Evolutionary conservation across 2,329 filamentous ascomycete genomes (phyloP), one percentile per base, ranked within the genome.

Genomic region (Diaporthe sp.): DNA sequence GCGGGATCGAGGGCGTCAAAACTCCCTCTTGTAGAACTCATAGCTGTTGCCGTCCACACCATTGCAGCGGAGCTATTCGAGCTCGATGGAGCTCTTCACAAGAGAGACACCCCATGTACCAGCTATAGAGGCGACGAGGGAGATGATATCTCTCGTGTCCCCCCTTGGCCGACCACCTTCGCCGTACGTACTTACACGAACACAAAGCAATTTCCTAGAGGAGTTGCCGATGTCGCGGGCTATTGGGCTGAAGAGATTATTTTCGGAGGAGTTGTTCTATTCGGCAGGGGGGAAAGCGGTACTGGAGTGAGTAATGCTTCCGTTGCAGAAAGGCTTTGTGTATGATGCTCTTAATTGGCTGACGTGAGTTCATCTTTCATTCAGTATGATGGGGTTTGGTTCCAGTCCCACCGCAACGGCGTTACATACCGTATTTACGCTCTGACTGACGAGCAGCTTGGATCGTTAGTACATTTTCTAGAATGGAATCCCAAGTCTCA

Each of bases 211-310:
- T 83, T 82, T 59, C 80, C 79, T 9, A 59, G 78, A 6, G 79
- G 78, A 12, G 58, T 81, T 17, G 79, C 79, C 3, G 79, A 81
- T 51, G 65, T 77, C 27, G 79, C 79, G 1, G 80, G 79, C 1
- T 81, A 80, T 59, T 82, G 80, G 80, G 80, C 79, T 4, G 80
- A 82, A 70, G 71, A 70, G 2, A 75, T 75, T 3, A 80, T 81
- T 35, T 72, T 82, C 1, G 80, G 80, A 2, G 79, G 80, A 6
- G 78, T 80, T 0, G 75, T 76, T 13, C 35, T 79, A 1, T 81
- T 80, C 51, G 77, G 78, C 25, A n/a, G 75, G n/a, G 58, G 55
- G 19, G 70, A 72, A 10, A 55, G 47, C 19, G 47, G 70, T 22
- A 65, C 55, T 12, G 70, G 50, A 3, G 70, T 59, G 6, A 51